Evolutionary conservation across 331 rosid genomes (phyloP).

Genomic region (Saraca asoca): DNA sequence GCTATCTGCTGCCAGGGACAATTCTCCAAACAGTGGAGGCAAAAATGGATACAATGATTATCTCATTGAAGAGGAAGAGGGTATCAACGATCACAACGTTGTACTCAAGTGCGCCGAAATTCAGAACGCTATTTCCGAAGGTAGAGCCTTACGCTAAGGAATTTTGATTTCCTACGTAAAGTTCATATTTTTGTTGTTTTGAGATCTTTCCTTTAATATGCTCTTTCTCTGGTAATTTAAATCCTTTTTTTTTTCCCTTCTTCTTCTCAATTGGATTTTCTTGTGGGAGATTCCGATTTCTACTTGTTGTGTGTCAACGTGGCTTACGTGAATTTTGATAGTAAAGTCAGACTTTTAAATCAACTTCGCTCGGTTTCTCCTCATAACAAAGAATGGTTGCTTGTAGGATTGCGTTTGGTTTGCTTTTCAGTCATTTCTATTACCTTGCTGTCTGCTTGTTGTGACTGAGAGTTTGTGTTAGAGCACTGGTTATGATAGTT

Average conservation of each 20-base stretch:
- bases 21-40: conserved; percentile 22
- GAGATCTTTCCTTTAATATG: conserved; percentile 15
- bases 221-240: no score
- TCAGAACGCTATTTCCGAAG: conserved; percentile 69
- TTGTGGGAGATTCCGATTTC: neutral
- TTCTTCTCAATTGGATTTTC: neutral
- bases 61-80: conserved; percentile 76
- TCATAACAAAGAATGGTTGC: neutral
- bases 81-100: conserved; percentile 64
- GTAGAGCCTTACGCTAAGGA: conserved; percentile 24
- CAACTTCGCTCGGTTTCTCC: neutral
- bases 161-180: neutral
- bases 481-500: neutral
- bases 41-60: conserved; percentile 58
- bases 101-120: conserved; percentile 71
- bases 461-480: neutral
- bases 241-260: neutral
- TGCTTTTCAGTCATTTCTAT: neutral
- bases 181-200: neutral
- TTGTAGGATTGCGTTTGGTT: neutral
- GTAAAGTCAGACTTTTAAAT: no score
- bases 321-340: neutral
- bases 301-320: neutral
- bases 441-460: neutral
- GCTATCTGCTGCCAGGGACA: conserved; percentile 43